These are phyloP conservation scores for Rubia yunnanensis DNA, from an alignment of 257 asterid genomes.

Conservation along the genomic window DNA sequence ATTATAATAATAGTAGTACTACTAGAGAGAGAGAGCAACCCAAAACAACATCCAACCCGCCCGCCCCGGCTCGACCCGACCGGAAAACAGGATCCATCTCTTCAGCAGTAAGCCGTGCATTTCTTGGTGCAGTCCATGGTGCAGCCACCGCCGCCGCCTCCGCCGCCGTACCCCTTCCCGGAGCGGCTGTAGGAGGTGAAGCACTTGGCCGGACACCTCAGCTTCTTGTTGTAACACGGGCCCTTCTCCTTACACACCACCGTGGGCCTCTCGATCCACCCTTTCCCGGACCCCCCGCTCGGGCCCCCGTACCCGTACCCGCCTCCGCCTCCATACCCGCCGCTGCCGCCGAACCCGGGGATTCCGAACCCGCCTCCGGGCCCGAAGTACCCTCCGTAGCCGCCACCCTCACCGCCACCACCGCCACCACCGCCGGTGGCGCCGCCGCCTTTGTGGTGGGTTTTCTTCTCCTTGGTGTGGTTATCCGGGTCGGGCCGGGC, in stretches of 20 bases:
- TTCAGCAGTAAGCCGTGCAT: slow-evolving; percentile 62
- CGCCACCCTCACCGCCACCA: slow-evolving; percentile 8
- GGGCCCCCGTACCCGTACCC: slow-evolving; percentile 78
- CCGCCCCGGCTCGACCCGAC: no score
- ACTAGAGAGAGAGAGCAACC: no score
- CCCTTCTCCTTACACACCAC: slow-evolving; percentile 54
- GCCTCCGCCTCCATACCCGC: slow-evolving; percentile 53
- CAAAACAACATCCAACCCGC: no score
- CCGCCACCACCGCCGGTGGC: neutral
- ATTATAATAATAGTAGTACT: no score
- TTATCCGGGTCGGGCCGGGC: slow-evolving; percentile 21
- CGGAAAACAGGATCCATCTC: neutral
- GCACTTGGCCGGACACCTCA: slow-evolving; percentile 80
- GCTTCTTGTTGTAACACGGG: slow-evolving; percentile 66
- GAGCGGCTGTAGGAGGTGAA: slow-evolving; percentile 57
- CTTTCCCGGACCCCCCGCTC: slow-evolving; percentile 43
- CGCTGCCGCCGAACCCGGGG: slow-evolving; percentile 59
- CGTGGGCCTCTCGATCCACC: slow-evolving; percentile 34
- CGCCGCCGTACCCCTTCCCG: slow-evolving; percentile 77
- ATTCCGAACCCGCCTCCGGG: slow-evolving; percentile 55
- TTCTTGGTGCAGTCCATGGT: slow-evolving; percentile 69
- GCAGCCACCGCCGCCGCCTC: slow-evolving; percentile 95
- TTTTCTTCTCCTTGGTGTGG: neutral
- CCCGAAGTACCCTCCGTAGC: slow-evolving; percentile 36
- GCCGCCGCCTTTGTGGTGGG: neutral